A percentile compares a stretch with the other conserved stretches of the same genome.
These are phyloP conservation scores for Phytophthora palmivora DNA, from an alignment of 352 stramenopile genomes.

Conservation along the genomic window DNA sequence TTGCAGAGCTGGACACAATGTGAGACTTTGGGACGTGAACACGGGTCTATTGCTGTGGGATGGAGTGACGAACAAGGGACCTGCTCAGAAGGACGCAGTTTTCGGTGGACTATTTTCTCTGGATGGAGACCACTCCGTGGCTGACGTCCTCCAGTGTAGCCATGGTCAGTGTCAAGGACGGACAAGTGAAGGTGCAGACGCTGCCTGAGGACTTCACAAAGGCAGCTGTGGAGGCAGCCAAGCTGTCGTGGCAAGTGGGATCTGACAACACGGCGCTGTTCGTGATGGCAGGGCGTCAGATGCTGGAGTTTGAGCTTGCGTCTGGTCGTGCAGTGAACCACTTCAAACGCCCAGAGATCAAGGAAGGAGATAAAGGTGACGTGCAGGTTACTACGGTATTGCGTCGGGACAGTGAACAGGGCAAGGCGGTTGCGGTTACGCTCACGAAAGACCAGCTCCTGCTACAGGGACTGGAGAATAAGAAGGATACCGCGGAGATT, in stretches of 20 bases:
- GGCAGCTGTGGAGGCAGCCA: constrained; percentile 20
- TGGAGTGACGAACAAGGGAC: constrained; percentile 41
- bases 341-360: constrained; percentile 40
- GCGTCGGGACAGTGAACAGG: constrained; percentile 45
- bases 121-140: constrained; percentile 53
- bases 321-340: constrained; percentile 49
- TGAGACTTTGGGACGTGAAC: constrained; percentile 73
- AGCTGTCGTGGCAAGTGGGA: constrained; percentile 50
- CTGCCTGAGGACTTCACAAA: constrained; percentile 44
- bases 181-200: constrained; percentile 47
- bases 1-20: constrained; percentile 54
- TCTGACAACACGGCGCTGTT: constrained; percentile 59
- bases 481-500: constrained; percentile 32
- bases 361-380: constrained; percentile 38
- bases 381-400: constrained; percentile 37
- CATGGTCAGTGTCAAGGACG: constrained; percentile 71
- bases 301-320: constrained; percentile 52
- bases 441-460: constrained; percentile 41
- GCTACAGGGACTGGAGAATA: constrained; percentile 47
- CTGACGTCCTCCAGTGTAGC: constrained; percentile 50
- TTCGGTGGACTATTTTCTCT: constrained; percentile 57
- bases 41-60: constrained; percentile 79
- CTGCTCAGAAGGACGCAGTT: constrained; percentile 21
- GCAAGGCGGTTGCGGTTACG: constrained; percentile 38
- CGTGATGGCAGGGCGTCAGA: constrained; percentile 46